Conservation (phyloP, 2,329 filamentous ascomycete genomes). For the Trichophyton equinum region DNA sequence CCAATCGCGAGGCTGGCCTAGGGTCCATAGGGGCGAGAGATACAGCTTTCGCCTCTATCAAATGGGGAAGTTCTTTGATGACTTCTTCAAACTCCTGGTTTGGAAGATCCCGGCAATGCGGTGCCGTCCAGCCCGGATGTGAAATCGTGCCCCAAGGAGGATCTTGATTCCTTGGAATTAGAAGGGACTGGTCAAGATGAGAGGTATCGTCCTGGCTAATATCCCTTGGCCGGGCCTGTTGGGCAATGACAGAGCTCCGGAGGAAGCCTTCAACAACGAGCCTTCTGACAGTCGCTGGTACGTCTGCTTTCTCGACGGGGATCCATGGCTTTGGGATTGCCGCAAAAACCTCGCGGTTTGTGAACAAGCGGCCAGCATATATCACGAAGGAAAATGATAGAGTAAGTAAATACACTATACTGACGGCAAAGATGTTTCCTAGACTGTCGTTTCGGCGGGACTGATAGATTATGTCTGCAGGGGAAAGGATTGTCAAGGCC, state of each 20-base stretch:
- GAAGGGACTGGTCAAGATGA: constrained; percentile 9
- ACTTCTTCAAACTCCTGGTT: constrained; percentile 75
- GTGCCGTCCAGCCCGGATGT: constrained; percentile 81
- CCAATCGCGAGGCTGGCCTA: constrained; percentile 16
- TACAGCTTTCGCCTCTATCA: constrained; percentile 89
- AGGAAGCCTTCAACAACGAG: constrained; percentile 62
- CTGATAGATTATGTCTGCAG: constrained; percentile 68
- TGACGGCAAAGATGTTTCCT: constrained; percentile 74
- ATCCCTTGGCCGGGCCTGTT: constrained; percentile 60
- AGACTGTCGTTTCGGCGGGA: constrained; percentile 53
- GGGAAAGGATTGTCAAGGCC: constrained; percentile 64
- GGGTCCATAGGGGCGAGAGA: constrained; percentile 58
- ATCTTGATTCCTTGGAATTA: constrained; percentile 27
- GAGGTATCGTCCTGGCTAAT: constrained; percentile 29
- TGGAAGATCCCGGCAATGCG: constrained; percentile 58
- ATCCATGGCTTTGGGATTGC: constrained; percentile 80
- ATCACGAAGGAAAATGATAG: constrained; percentile 62
- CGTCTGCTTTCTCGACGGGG: constrained; percentile 73
- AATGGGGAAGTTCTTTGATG: constrained; percentile 68
- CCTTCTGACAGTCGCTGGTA: constrained; percentile 59
- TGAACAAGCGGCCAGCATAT: constrained; percentile 74
- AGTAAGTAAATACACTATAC: constrained; percentile 62
- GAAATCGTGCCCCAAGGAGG: constrained; percentile 72
- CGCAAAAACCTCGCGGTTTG: constrained; percentile 64
- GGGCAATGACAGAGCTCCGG: constrained; percentile 69